These are phyloP conservation scores for Naganishia cerealis DNA, from an alignment of 1,284 basidiomycete species.

Conservation along the genomic window DNA sequence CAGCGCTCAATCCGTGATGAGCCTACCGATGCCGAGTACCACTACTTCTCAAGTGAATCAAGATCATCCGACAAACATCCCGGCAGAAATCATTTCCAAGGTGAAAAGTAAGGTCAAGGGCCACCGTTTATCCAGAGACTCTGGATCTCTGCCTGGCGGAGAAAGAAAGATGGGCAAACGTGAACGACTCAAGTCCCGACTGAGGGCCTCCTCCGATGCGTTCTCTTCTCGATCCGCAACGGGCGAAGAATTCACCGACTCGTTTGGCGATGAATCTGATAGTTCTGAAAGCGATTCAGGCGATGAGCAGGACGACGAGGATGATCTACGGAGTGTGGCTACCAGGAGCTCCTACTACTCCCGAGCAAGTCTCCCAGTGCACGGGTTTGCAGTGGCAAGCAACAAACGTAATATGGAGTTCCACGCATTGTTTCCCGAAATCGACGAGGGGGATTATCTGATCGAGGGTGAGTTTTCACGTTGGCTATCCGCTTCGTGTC, in stretches of 20 bases:
- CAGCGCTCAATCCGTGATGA: slow-evolving; percentile 27
- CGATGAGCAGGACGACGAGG: slow-evolving; percentile 24
- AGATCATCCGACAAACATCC: slow-evolving; percentile 11
- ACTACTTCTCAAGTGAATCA: neutral
- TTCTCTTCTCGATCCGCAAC: slow-evolving; percentile 8
- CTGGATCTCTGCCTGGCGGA: neutral
- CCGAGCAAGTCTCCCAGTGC: slow-evolving; percentile 64
- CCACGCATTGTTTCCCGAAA: slow-evolving; percentile 81
- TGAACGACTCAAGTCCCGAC: slow-evolving; percentile 28
- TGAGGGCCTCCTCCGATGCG: slow-evolving; percentile 29
- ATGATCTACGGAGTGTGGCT: slow-evolving; percentile 13
- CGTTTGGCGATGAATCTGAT: slow-evolving; percentile 29
- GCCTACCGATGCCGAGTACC: slow-evolving; percentile 4
- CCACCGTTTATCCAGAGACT: slow-evolving; percentile 12
- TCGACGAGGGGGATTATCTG: slow-evolving; percentile 94
- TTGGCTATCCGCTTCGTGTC: neutral
- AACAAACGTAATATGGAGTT: slow-evolving; percentile 94
- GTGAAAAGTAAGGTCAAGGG: slow-evolving; percentile 30
- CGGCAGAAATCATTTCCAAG: slow-evolving; percentile 24
- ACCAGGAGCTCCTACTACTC: slow-evolving; percentile 29
- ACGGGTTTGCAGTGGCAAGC: slow-evolving; percentile 94
- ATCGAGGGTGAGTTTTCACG: slow-evolving; percentile 76
- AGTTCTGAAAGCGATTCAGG: slow-evolving; percentile 22
- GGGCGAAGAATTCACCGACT: slow-evolving; percentile 7
- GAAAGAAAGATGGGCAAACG: slow-evolving; percentile 25